Evolutionary conservation across 768 basidiomycete species (phyloP).

Genomic region (Psilocybe sp.): DNA sequence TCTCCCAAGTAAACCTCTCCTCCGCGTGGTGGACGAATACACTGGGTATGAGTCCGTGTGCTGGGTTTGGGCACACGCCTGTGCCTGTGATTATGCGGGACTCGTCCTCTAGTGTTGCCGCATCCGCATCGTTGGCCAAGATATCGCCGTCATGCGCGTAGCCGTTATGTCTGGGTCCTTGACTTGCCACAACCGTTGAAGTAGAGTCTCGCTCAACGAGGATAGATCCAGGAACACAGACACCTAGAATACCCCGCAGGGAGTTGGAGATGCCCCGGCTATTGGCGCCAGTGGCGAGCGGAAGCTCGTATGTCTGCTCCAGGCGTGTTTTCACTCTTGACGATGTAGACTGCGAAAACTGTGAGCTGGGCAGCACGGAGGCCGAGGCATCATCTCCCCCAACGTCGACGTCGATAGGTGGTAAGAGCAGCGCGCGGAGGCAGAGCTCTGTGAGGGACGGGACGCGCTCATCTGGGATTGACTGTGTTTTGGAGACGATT

Average conservation of each 20-base stretch:
- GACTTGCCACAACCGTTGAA: too few relatives aligned
- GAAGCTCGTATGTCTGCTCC: slow-evolving; percentile 29
- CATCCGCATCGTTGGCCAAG: slow-evolving; percentile 16
- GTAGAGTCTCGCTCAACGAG: slow-evolving; percentile 12
- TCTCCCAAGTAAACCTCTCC: slow-evolving; percentile 67
- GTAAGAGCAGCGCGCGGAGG: slow-evolving; percentile 31
- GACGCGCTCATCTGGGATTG: slow-evolving; percentile 14
- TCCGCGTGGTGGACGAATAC: slow-evolving; percentile 58
- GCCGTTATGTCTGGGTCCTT: slow-evolving; percentile 11
- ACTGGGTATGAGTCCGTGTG: slow-evolving; percentile 26
- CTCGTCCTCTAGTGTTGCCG: background rate
- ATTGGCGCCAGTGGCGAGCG: slow-evolving; percentile 23
- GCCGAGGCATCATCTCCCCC: slow-evolving; percentile 1
- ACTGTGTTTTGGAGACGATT: slow-evolving; percentile 23
- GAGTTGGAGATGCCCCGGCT: slow-evolving; percentile 23
- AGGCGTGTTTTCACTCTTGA: slow-evolving; percentile 23
- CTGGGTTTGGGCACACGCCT: slow-evolving; percentile 49
- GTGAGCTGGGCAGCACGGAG: background rate
- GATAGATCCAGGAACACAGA: slow-evolving; percentile 37
- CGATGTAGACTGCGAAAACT: too few relatives aligned
- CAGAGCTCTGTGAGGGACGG: slow-evolving; percentile 32
- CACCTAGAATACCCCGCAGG: slow-evolving; percentile 30
- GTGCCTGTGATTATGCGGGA: slow-evolving; percentile 26
- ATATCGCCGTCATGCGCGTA: slow-evolving; percentile 9
- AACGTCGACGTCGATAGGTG: slow-evolving; percentile 9